Conservation (phyloP, 176 grass and related monocot genomes). For the Cymbopogon citratus region DNA sequence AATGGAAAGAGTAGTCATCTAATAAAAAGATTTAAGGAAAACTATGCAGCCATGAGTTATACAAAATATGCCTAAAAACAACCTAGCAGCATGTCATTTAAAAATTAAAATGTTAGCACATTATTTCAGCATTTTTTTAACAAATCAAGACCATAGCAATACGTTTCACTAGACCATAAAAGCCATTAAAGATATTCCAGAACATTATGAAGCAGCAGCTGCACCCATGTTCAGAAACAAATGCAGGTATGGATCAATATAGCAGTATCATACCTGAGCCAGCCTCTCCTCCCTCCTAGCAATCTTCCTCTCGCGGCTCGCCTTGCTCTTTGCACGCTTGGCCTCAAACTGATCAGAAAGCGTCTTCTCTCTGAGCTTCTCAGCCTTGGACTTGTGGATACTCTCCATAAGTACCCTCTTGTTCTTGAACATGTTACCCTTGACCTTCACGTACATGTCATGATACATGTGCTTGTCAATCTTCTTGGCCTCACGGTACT, state of each 20-base stretch:
- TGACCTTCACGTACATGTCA: slow-evolving; percentile 15
- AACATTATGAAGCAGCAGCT: background rate
- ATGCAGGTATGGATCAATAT: background rate
- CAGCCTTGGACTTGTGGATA: slow-evolving; percentile 10
- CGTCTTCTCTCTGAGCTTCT: background rate
- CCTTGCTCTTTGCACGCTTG: slow-evolving; percentile 15
- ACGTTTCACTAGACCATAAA: background rate
- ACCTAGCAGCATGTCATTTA: background rate
- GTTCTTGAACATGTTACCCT: background rate
- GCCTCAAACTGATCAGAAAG: slow-evolving; percentile 6
- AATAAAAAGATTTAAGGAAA: background rate
- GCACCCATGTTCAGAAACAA: background rate
- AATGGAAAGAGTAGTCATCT: background rate
- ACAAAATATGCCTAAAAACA: background rate
- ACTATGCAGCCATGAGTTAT: background rate
- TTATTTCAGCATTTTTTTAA: background rate
- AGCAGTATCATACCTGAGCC: background rate
- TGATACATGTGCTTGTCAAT: slow-evolving; percentile 15
- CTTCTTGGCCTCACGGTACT: slow-evolving; percentile 14
- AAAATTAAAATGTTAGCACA: background rate
- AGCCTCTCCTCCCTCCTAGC: slow-evolving; percentile 4
- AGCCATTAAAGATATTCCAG: background rate
- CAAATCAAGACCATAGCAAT: background rate
- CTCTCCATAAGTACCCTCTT: slow-evolving; percentile 14
- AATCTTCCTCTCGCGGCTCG: slow-evolving; percentile 8